Base-by-base conservation (phyloP, 2,329 filamentous ascomycete genomes). In the Macrophomina tecta region DNA sequence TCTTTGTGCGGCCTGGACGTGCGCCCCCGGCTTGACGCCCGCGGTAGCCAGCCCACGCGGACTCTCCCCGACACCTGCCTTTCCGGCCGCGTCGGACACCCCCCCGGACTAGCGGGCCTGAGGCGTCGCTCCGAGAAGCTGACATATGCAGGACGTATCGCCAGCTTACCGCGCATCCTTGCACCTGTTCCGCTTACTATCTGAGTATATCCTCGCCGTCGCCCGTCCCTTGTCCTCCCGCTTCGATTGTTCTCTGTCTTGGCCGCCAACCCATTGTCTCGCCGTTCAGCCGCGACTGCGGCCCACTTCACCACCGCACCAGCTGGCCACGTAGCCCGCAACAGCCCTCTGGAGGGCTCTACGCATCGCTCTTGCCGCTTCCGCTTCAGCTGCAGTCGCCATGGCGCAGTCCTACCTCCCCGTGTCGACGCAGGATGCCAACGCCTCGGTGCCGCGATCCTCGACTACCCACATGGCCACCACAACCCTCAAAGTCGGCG, bases 401-500 rank as follows among this genome's bases (percentile, higher is more conserved):
- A 77, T 76, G 75, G 73, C 74, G 46, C 71, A 73, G 64, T 64
- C 70, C n/a, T 70, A 70, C 66, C 64, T 70, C 36, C 68, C 68
- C 30, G 68, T 69, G 42, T 67, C 68, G 42, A 69, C 67, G 18
- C 69, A 65, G 49, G 69, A 70, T 65, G 55, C 65, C 64, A 65
- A 66, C 55, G 32, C 42, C 45, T 49, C 32, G 45, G 14, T 51
- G 11, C 18, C 58, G 42, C 55, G 30, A 14, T 2, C 56, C 34
- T 16, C 56, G 30, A 48, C 56, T 34, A 40, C 40, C 36, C 88
- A 90, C 76, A 91, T 96, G 88, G 92, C 92, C 46, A 97, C 92
- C 12, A 98, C 95, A 38, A 97, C 94, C 23, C 82, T 99, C 68
- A 92, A 90, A 74, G 91, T 99, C 48, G 93, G 91, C 71, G 95